Base-by-base conservation (phyloP, 805 yeast genomes). In the Yamadazyma takamatsuzukensis region DNA sequence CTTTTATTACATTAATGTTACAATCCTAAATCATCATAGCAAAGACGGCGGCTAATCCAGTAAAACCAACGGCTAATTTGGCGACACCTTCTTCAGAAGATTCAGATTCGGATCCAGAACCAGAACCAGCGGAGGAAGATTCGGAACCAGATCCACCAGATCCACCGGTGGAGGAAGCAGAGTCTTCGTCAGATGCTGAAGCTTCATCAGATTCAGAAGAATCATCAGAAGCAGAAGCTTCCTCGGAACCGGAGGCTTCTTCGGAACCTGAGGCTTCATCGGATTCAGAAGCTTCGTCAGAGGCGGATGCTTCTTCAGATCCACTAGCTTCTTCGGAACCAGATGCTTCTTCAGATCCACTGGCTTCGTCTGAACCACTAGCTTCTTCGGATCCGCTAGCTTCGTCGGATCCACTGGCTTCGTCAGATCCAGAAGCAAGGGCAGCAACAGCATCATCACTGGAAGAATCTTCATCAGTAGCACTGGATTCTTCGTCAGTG, bases 181-280 rank as follows among this genome's bases (percentile, higher is more conserved):
- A 23, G 24, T 31, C 28, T 18, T 23, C 27, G 13, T 24, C 22
- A 15, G 33, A 6, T 25, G 25, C 12, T 12, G 25, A 40, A 26
- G 45, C 53, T 18, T 23, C 30, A 12, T 53, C 57, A 15, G 56
- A 54, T 26, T 25, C 33, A 19, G 34, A 25, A 15, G 34, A 7
- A 7, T 21, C 17, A 22, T 18, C 16, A 6, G 29, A 18, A 11
- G 18, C 30, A 19, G 34, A 37, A 15, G 29, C 15, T 16, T 30
- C 32, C n/a, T 14, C 14, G 26, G 21, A 33, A 22, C 21, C 17
- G 11, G 11, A 51, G 26, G 49, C 32, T 46, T 50, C 39, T 39
- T 53, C 44, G 44, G 59, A 37, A 51, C 59, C 37, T 49, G 49
- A 30, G 50, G 58, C 38, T 41, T 48, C 21, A 39, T 46, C 39